A percentile compares a stretch with the other conserved stretches of the same genome.
Evolutionary conservation across 2,329 filamentous ascomycete genomes (phyloP).

Genomic region (Aspergillus alliaceus): DNA sequence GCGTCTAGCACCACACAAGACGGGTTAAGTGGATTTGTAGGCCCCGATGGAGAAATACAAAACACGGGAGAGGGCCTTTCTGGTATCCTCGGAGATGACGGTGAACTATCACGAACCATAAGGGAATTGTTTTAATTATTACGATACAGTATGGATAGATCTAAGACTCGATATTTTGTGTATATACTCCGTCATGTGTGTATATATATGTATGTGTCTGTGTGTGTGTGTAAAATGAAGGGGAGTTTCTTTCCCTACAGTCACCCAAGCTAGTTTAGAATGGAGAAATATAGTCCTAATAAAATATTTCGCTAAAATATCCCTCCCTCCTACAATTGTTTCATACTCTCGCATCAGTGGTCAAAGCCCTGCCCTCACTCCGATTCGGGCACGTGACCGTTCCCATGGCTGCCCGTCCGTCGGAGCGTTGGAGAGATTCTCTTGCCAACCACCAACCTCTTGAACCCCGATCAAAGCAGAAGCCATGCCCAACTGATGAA

Average conservation of each 20-base stretch:
- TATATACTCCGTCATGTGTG: background rate
- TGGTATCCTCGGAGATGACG: constrained; percentile 55
- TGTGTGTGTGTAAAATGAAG: too few relatives aligned
- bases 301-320: too few relatives aligned
- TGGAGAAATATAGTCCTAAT: too few relatives aligned
- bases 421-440: background rate
- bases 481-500: constrained; percentile 1
- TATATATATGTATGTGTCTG: background rate
- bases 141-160: too few relatives aligned
- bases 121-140: constrained; percentile 61
- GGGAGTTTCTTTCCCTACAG: too few relatives aligned
- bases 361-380: background rate
- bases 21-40: constrained; percentile 40
- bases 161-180: background rate
- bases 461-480: background rate
- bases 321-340: too few relatives aligned
- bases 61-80: constrained; percentile 46
- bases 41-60: constrained; percentile 37
- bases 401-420: background rate
- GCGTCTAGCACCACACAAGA: constrained; percentile 32
- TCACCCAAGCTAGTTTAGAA: too few relatives aligned
- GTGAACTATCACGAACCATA: constrained; percentile 60
- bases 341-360: too few relatives aligned
- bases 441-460: background rate
- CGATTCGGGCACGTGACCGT: constrained; percentile 6